Evolutionary conservation across 805 yeast species (phyloP), one percentile per base, ranked within the genome.

Genomic region (Lipomyces kockii): DNA sequence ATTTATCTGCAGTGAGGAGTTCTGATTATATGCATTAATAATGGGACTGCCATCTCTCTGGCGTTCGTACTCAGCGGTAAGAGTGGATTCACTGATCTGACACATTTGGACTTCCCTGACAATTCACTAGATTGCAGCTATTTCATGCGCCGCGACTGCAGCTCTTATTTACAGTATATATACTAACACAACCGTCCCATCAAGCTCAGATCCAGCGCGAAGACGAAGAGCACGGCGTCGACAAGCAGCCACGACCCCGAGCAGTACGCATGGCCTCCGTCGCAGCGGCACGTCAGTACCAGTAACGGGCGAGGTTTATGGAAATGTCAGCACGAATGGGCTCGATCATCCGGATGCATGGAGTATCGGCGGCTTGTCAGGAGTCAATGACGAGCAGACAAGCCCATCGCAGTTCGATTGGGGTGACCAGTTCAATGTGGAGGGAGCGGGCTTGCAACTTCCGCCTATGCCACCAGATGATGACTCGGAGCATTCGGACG

Each of bases 81-180:
- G 56, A 53, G 29, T 22, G 20, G 3, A 53, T 53, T 53, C 9
- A 7, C 34, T n/a, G 34, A 25, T 43, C 22, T n/a, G 49, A 43
- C 49, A n/a, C 7, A 14, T 9, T 37, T 37, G 22, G 32, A 12
- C 12, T 34, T 37, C 12, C 8, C 43, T 56, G 43, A n/a, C 22
- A 11, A n/a, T 34, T 12, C 27, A 43, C 14, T 43, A 58, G 61
- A 17, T 58, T 17, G 61, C 53, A 17, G 53, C 61, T n/a, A 58
- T 58, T 22, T 34, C 54, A 22, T 58, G 61, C 61, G 61, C 54
- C 4, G 54, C 54, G 37, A 58, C 61, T 17, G 61, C 61, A 20
- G 54, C 46, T 29, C 35, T 46, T 29, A n/a, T 43, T 17, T 57
- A 57, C 35, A 39, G 34, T 32, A n/a, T 56, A 32, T 56, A 29